phyloP scores from a whole-genome alignment of 805 yeast species.

The Crinitomyces ghanaensis region DNA sequence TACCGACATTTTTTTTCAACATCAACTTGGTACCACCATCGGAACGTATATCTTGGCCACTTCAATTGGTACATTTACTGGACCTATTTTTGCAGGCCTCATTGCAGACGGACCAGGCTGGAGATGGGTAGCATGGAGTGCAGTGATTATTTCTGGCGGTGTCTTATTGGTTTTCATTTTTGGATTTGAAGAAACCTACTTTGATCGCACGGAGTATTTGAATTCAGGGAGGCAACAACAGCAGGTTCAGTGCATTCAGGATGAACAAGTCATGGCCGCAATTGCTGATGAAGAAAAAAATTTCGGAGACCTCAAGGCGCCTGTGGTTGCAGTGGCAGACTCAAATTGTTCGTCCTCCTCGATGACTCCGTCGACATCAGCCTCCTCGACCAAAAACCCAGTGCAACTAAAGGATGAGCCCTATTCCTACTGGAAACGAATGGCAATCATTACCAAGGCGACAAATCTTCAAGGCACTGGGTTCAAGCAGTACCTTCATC shows the following conservation, averaged over 20 bases:
- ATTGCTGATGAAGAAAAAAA: not conserved
- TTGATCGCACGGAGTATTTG: slow-evolving; percentile 23
- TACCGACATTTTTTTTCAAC: slow-evolving; percentile 66
- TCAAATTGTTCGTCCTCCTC: not conserved
- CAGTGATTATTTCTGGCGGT: slow-evolving; percentile 52
- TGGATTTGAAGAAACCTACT: slow-evolving; percentile 59
- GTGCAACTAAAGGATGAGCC: too few relatives aligned
- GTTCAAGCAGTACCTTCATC: slow-evolving; percentile 48
- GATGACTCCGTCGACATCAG: not conserved
- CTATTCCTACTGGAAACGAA: slow-evolving; percentile 33
- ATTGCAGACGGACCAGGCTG: slow-evolving; percentile 50
- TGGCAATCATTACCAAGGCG: slow-evolving; percentile 31
- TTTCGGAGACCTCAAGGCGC: not conserved
- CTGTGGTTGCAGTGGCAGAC: too few relatives aligned
- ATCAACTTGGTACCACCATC: slow-evolving; percentile 59
- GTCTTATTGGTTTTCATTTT: slow-evolving; percentile 43
- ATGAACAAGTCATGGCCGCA: slow-evolving; percentile 20
- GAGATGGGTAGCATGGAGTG: slow-evolving; percentile 69
- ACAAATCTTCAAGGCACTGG: slow-evolving; percentile 54
- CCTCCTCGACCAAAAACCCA: too few relatives aligned
- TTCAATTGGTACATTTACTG: slow-evolving; percentile 67
- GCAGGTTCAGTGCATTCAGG: slow-evolving; percentile 10
- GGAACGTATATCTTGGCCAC: slow-evolving; percentile 67
- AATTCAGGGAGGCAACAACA: too few relatives aligned
- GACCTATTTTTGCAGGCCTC: slow-evolving; percentile 68